Conservation (phyloP, 78 protist genomes). For the Goniomonas avonlea region DNA sequence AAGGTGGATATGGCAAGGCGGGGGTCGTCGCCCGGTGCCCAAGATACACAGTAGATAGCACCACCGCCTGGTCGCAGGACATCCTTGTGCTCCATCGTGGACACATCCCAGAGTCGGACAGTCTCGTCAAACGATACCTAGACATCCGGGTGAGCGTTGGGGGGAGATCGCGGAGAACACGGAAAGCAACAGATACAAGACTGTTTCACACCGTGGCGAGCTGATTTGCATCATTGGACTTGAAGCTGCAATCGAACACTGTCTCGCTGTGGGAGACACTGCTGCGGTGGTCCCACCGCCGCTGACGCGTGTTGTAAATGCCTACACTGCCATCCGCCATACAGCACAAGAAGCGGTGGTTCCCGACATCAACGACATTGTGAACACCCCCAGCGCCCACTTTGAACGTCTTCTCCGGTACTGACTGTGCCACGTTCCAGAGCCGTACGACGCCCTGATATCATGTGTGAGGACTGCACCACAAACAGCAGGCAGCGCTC, state of each 20-base stretch:
- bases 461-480: no score
- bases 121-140: constrained; percentile 32
- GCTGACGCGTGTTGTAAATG: neutral
- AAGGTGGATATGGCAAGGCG: neutral
- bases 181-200: no score
- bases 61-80: neutral
- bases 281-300: neutral
- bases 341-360: no score
- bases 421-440: no score
- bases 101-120: constrained; percentile 15
- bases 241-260: constrained; percentile 23
- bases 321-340: no score
- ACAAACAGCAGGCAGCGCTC: no score
- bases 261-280: constrained; percentile 19
- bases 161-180: no score
- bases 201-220: constrained; percentile 22
- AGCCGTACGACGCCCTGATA: no score
- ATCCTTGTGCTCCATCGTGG: neutral
- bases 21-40: neutral
- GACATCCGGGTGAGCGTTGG: neutral
- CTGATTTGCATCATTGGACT: neutral
- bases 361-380: no score
- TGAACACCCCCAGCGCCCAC: no score
- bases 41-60: neutral
- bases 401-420: no score